Percentiles rank a stretch among this genome's conserved stretches.
Conservation (phyloP, 129 eudicot genomes). For the Chrysanthemum seticuspe region DNA sequence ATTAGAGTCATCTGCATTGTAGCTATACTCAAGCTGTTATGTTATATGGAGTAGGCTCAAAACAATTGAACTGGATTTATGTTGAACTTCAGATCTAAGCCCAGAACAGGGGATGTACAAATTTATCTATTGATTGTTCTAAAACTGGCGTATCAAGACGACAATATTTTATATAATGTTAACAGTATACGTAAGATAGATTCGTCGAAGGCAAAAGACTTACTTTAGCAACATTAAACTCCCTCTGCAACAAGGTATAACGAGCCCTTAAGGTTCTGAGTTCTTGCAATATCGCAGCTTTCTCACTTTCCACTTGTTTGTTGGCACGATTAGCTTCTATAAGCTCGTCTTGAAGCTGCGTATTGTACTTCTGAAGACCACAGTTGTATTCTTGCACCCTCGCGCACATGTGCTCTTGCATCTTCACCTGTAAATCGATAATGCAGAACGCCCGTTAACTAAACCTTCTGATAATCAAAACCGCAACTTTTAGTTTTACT, state of each 20-base stretch:
- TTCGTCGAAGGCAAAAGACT: background rate
- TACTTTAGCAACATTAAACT: slow-evolving; percentile 52
- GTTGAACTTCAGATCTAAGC: background rate
- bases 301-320: slow-evolving; percentile 57
- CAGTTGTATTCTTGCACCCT: slow-evolving; percentile 65
- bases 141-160: background rate
- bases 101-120: background rate
- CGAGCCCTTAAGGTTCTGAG: slow-evolving; percentile 55
- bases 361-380: slow-evolving; percentile 59
- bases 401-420: slow-evolving; percentile 46
- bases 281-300: slow-evolving; percentile 49
- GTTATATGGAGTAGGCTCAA: background rate
- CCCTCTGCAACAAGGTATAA: slow-evolving; percentile 49
- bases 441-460: slow-evolving; percentile 6
- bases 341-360: slow-evolving; percentile 58
- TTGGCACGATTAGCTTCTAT: slow-evolving; percentile 44
- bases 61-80: background rate
- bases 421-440: slow-evolving; percentile 34
- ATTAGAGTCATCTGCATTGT: background rate
- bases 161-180: background rate
- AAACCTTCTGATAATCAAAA: background rate
- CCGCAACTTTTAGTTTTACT: background rate
- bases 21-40: background rate
- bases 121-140: background rate
- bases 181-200: background rate